Evolutionary conservation across 257 asterid species (phyloP).

Genomic region (Solanum etuberosum): DNA sequence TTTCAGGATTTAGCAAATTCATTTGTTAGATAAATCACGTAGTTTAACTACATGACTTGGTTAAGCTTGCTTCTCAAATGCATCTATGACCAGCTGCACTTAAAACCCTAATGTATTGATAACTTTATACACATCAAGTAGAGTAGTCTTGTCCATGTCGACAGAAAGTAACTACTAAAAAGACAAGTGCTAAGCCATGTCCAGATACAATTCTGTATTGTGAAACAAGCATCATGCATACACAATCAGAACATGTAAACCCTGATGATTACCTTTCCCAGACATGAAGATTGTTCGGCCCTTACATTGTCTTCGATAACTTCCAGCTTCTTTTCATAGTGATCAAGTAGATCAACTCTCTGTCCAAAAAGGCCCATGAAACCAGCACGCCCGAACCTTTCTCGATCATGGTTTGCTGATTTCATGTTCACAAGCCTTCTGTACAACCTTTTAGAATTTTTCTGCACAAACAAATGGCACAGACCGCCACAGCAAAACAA

Average conservation of each 20-base stretch:
- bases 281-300: slow-evolving; percentile 44
- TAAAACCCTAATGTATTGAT: not conserved
- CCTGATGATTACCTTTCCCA: slow-evolving; percentile 48
- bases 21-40: not conserved
- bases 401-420: slow-evolving; percentile 24
- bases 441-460: slow-evolving; percentile 45
- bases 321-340: slow-evolving; percentile 66
- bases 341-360: slow-evolving; percentile 38
- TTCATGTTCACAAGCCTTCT: slow-evolving; percentile 39
- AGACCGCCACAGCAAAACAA: not conserved
- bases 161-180: not conserved
- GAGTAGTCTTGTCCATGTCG: not conserved
- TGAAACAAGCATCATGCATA: not conserved
- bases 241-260: not conserved
- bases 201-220: not conserved
- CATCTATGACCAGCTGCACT: not conserved
- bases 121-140: not conserved
- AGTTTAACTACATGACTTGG: not conserved
- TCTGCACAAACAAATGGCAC: slow-evolving; percentile 22
- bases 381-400: slow-evolving; percentile 39
- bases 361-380: slow-evolving; percentile 60
- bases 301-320: slow-evolving; percentile 58
- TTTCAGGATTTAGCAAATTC: not conserved
- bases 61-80: not conserved
- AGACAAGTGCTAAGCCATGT: not conserved